phyloP scores from a whole-genome alignment of 2,329 filamentous ascomycete genomes.

The Colletotrichum tropicale region DNA sequence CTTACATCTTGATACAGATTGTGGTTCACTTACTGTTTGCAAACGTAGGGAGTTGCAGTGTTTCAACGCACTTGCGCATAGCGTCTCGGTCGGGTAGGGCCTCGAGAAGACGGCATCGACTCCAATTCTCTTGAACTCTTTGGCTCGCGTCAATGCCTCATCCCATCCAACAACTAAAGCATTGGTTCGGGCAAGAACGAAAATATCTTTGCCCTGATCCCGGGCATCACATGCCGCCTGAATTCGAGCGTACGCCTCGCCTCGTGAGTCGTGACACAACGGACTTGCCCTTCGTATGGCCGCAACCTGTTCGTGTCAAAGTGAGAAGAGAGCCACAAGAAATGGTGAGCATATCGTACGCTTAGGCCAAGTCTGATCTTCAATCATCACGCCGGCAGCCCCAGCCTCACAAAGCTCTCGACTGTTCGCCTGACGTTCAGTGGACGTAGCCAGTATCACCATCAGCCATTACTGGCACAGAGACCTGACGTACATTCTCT shows the following conservation, averaged over 20 bases:
- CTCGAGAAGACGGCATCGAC: slow-evolving; percentile 46
- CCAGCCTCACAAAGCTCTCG: slow-evolving; percentile 43
- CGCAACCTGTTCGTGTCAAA: slow-evolving; percentile 22
- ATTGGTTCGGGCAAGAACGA: slow-evolving; percentile 49
- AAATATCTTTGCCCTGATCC: slow-evolving; percentile 48
- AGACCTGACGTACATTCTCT: slow-evolving; percentile 39
- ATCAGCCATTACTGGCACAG: slow-evolving; percentile 46
- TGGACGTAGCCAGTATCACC: slow-evolving; percentile 51
- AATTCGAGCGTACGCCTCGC: slow-evolving; percentile 48
- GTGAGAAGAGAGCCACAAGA: neutral
- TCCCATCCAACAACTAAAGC: slow-evolving; percentile 44
- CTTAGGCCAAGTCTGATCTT: slow-evolving; percentile 54
- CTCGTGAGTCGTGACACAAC: slow-evolving; percentile 46
- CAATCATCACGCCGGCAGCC: slow-evolving; percentile 45
- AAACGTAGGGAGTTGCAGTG: slow-evolving; percentile 41
- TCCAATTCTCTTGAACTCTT: slow-evolving; percentile 45
- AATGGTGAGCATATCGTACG: slow-evolving; percentile 31
- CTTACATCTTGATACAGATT: neutral
- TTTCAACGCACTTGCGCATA: slow-evolving; percentile 41
- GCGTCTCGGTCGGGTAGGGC: slow-evolving; percentile 45
- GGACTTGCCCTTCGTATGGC: slow-evolving; percentile 48
- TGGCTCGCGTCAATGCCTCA: slow-evolving; percentile 44
- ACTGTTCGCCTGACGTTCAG: slow-evolving; percentile 51
- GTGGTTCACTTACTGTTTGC: slow-evolving; percentile 32
- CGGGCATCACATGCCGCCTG: slow-evolving; percentile 50